These are phyloP conservation scores for Vigna radiata DNA, from an alignment of 306 rosid species.

Conservation along the genomic window DNA sequence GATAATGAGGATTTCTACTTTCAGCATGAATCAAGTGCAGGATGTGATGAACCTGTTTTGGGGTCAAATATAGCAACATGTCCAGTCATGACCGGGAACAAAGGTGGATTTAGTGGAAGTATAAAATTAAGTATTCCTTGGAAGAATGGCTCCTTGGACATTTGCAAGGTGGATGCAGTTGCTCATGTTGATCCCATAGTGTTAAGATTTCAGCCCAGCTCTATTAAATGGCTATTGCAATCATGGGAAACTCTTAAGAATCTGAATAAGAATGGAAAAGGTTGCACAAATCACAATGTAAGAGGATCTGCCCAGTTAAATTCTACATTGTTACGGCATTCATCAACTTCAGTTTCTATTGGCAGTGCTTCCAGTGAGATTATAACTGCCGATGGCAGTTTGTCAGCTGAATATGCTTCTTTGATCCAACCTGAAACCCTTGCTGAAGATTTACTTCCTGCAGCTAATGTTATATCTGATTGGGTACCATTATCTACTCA, in stretches of 20 bases:
- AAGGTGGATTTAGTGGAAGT: constrained; percentile 88
- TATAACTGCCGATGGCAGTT: constrained; percentile 49
- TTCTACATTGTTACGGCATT: constrained; percentile 48
- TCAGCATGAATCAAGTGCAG: constrained; percentile 47
- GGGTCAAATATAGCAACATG: constrained; percentile 56
- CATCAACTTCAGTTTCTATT: constrained; percentile 52
- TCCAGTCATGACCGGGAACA: constrained; percentile 73
- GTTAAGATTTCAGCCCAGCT: constrained; percentile 79
- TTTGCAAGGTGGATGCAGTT: constrained; percentile 83
- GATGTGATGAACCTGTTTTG: constrained; percentile 51
- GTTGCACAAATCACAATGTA: constrained; percentile 43
- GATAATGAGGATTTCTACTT: constrained; percentile 50
- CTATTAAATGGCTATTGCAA: constrained; percentile 69
- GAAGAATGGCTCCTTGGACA: constrained; percentile 94
- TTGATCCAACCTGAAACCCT: constrained; percentile 51
- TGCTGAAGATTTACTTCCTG: constrained; percentile 62
- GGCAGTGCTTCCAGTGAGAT: constrained; percentile 42
- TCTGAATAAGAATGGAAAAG: constrained; percentile 56
- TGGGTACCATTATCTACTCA: constrained; percentile 74
- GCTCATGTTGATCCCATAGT: constrained; percentile 74
- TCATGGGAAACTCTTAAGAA: constrained; percentile 66
- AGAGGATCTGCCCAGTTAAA: constrained; percentile 53
- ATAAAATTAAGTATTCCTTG: constrained; percentile 85
- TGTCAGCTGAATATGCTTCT: constrained; percentile 47
- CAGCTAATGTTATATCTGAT: constrained; percentile 75